Evolutionary conservation across 2,329 filamentous ascomycete genomes (phyloP).

Genomic region (Bipolaris oryzae): DNA sequence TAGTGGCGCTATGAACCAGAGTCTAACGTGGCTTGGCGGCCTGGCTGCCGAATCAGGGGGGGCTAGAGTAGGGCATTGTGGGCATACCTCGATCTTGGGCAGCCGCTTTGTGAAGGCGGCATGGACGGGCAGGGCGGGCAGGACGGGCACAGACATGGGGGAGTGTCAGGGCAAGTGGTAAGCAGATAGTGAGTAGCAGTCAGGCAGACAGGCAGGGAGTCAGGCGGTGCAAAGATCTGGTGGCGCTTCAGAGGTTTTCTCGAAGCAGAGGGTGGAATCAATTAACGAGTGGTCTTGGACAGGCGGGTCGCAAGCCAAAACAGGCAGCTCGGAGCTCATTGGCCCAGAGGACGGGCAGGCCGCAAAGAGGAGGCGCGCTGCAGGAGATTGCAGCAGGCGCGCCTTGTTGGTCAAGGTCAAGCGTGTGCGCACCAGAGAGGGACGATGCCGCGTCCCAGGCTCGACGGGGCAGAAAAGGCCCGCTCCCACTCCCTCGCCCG

Average conservation of each 20-base stretch:
- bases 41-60: slow-evolving; percentile 23
- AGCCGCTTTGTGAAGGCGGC: slow-evolving; percentile 42
- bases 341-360: background rate
- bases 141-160: slow-evolving; percentile 21
- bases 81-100: slow-evolving; percentile 53
- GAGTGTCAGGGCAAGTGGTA: background rate
- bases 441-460: background rate
- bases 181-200: too few species aligned
- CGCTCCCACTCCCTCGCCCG: background rate
- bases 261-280: slow-evolving; percentile 21
- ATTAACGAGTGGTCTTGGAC: slow-evolving; percentile 11
- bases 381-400: slow-evolving; percentile 38
- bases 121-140: slow-evolving; percentile 28
- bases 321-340: slow-evolving; percentile 2
- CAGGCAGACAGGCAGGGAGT: too few species aligned
- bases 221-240: slow-evolving; percentile 14
- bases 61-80: slow-evolving; percentile 6
- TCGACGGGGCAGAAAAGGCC: background rate
- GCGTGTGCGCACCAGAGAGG: background rate
- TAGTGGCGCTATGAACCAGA: slow-evolving; percentile 37
- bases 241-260: slow-evolving; percentile 28
- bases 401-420: slow-evolving; percentile 35
- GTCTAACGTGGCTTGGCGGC: slow-evolving; percentile 29
- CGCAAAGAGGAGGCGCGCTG: slow-evolving; percentile 31
- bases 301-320: slow-evolving; percentile 16